Base-by-base conservation (phyloP, 495 filamentous ascomycete genomes). In the Filosporella fistucella region DNA sequence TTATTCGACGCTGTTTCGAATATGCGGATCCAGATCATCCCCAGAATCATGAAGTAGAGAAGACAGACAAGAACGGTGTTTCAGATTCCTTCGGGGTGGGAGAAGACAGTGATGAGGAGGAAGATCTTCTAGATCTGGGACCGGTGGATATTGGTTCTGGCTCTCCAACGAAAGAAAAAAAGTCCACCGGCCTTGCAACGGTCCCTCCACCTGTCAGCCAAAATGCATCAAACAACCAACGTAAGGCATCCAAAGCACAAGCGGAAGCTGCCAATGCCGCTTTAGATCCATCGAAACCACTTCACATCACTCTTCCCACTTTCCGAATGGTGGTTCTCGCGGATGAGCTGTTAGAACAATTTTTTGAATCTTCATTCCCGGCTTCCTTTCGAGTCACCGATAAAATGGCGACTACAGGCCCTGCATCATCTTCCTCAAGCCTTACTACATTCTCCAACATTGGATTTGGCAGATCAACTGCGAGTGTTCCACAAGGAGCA, bases 291-390 rank as follows among this genome's bases (percentile, higher is more conserved):
- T 79, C 85, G 34, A 90, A 93, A 47, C 93, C 93, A 0, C 77
- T 98, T 0, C 85, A 95, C 63, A 96, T 98, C 60, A 97, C 94
- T 7, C 81, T 98, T 8, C 94, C 94, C 0, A 98, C 93, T 17
- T 98, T 98, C 76, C 85, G 93, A 55, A 98, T 98, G 93, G 89
- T 98, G 20, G 84, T 98, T 35, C 79, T 98, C 17, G 93, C 93
- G 47, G 93, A 98, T 63, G 93, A 98, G 58, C 75, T 91, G 2
- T 80, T 98, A 11, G 91, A 98, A 58, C 83, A 89, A 55, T 98
- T 98, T 66, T 98, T 98, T 63, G 93, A 98, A 65, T 83, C 80
- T 23, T 76, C 80, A 12, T 81, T 86, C 51, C 83, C 83, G 0
- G 72, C 84, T 20, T 88, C 86, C 3, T 70, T 80, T 60, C 75